A percentile compares a stretch with the other conserved stretches of the same genome.
phyloP scores from a whole-genome alignment of 495 filamentous ascomycete genomes.

The Diplogelasinospora grovesii region DNA sequence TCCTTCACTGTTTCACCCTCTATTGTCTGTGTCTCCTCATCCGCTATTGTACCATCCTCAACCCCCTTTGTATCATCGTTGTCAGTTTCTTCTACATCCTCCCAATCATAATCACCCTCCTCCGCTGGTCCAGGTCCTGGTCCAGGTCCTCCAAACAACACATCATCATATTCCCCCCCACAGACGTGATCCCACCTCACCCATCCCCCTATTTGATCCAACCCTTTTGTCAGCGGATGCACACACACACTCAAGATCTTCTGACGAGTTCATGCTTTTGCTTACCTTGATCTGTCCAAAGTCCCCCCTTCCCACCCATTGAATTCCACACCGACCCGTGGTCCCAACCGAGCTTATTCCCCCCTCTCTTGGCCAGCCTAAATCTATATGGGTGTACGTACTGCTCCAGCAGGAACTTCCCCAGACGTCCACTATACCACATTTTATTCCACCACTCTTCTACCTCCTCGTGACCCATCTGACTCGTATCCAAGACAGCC shows the following conservation, averaged over 20 bases:
- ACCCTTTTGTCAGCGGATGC: too few relatives aligned
- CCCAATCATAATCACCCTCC: too few relatives aligned
- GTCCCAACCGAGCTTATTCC: too few relatives aligned
- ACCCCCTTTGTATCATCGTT: too few relatives aligned
- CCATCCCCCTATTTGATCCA: background rate
- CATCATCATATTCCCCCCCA: background rate
- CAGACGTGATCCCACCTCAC: background rate
- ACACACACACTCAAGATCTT: too few relatives aligned
- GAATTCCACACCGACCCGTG: constrained; percentile 5
- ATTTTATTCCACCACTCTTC: constrained; percentile 6
- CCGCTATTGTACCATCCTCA: too few relatives aligned
- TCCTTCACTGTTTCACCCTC: too few relatives aligned
- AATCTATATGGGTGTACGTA: background rate
- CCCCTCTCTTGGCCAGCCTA: background rate
- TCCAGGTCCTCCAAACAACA: too few relatives aligned
- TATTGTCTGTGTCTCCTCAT: too few relatives aligned
- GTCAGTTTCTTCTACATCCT: too few relatives aligned
- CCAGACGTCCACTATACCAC: constrained; percentile 5
- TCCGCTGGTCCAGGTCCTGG: too few relatives aligned
- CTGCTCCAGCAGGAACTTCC: background rate
- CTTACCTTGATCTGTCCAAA: constrained; percentile 10
- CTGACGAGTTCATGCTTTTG: too few relatives aligned
- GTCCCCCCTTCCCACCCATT: constrained; percentile 7
- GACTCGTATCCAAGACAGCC: background rate
- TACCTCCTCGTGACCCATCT: background rate